Evolutionary conservation across 768 basidiomycete species (phyloP), one percentile per base, ranked within the genome.

Genomic region (Trametes meyenii): DNA sequence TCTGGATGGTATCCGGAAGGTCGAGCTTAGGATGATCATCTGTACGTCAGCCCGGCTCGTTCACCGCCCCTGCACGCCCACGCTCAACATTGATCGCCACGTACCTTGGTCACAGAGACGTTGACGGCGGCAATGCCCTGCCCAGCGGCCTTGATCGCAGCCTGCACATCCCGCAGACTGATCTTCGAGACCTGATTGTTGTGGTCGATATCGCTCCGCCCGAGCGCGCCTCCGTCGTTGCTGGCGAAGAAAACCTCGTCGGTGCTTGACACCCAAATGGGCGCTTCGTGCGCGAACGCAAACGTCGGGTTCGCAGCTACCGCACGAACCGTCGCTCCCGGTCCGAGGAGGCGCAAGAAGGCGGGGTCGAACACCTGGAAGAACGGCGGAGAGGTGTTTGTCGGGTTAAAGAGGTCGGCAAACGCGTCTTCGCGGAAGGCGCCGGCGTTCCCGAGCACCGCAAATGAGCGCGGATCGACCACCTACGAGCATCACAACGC

Each of bases 221-320:
- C 88, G 1, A 87, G 77, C 33, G 81, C 56, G 1, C 87, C 88
- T 5, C 89, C 89, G 57, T 82, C 84, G 61, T 85, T 89, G 72
- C 86, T 87, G 5, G 82, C 79, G 67, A 93, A 93, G 75, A 85
- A 87, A 1, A 93, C 77, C 63, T 87, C 84, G 66, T 91, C 83
- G n/a, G 85, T 86, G n/a, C 77, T 79, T 5, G 85, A 74, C 35
- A 83, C 75, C 72, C 85, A 90, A 1, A 92, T 77, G 0, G 89
- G 88, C 2, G 88, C 91, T 73, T 94, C 92, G 69, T 93, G 90
- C 17, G 89, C 90, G 63, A 90, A 85, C 2, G 86, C 86, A 70
- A 86, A 87, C 3, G 79, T 82, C 3, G 81, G 79, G 60, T 85
- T 83, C 8, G 81, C 80, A 0, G 85, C 84, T 49, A 94, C 82